A percentile compares a stretch with the other conserved stretches of the same genome.
These are phyloP conservation scores for Debaryomyces subglobosus DNA, from an alignment of 1,139 yeast genomes.

Conservation along the genomic window DNA sequence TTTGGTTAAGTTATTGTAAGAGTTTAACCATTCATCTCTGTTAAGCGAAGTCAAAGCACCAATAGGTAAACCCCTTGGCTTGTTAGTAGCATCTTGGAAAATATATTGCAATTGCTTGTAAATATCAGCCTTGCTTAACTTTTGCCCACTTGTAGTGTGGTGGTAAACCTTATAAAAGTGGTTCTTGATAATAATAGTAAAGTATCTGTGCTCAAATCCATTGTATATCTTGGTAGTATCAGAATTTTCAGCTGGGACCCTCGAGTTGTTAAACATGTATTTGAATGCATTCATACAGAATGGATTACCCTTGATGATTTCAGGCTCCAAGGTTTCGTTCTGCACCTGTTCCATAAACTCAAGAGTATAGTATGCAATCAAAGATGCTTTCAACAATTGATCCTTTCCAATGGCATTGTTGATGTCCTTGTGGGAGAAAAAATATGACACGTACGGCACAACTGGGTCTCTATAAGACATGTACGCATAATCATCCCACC, in stretches of 20 bases:
- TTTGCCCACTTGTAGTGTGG: slow-evolving; percentile 56
- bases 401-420: slow-evolving; percentile 59
- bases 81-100: slow-evolving; percentile 43
- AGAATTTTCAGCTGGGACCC: slow-evolving; percentile 67
- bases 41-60: slow-evolving; percentile 85
- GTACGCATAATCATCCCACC: slow-evolving; percentile 96
- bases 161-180: slow-evolving; percentile 82
- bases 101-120: slow-evolving; percentile 67
- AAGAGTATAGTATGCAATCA: slow-evolving; percentile 55
- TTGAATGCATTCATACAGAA: slow-evolving; percentile 93
- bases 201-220: slow-evolving; percentile 63
- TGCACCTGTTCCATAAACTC: slow-evolving; percentile 60
- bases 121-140: slow-evolving; percentile 62
- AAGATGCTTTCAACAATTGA: slow-evolving; percentile 77
- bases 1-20: slow-evolving; percentile 59
- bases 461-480: slow-evolving; percentile 91
- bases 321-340: slow-evolving; percentile 70
- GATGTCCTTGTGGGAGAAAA: slow-evolving; percentile 78
- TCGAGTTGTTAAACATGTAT: slow-evolving; percentile 87
- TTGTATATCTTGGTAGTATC: slow-evolving; percentile 59
- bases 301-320: slow-evolving; percentile 78
- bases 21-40: slow-evolving; percentile 78
- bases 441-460: slow-evolving; percentile 91
- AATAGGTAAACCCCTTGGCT: slow-evolving; percentile 52
- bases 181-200: slow-evolving; percentile 74